These are phyloP conservation scores for Pichia sp. DNA, from an alignment of 1,139 yeast species.

Conservation along the genomic window DNA sequence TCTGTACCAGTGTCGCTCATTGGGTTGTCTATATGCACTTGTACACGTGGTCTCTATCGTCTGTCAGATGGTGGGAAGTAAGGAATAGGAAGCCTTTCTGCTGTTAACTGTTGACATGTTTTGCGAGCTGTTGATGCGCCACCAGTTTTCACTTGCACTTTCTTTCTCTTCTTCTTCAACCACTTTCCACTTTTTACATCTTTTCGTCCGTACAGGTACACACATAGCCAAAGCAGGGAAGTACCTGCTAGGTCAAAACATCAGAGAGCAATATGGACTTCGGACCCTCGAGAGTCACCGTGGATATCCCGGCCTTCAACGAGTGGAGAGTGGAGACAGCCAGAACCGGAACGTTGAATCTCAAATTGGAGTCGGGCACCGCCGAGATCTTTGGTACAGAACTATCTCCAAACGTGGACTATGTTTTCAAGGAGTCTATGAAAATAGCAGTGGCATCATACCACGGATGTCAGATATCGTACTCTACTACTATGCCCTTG, in stretches of 20 bases:
- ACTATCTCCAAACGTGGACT: constrained; percentile 62
- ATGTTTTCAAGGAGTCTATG: constrained; percentile 50
- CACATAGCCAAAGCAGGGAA: neutral
- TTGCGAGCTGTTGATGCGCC: no score
- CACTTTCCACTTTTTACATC: neutral
- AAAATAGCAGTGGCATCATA: constrained; percentile 56
- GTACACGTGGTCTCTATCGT: no score
- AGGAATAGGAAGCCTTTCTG: no score
- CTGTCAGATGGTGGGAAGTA: no score
- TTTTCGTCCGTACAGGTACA: neutral
- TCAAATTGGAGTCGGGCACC: constrained; percentile 57
- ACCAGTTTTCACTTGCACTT: no score
- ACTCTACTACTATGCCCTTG: constrained; percentile 26
- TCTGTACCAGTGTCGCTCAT: no score
- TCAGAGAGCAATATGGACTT: constrained; percentile 10
- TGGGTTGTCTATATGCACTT: no score
- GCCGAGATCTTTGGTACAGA: constrained; percentile 95
- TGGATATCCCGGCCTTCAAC: constrained; percentile 36
- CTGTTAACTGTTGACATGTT: no score
- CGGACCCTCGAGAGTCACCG: constrained; percentile 11
- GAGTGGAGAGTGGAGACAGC: constrained; percentile 88
- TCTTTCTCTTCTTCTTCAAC: neutral
- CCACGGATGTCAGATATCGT: constrained; percentile 46
- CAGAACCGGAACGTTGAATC: constrained; percentile 44
- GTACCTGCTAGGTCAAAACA: no score